These are phyloP conservation scores for Lagenidium sp. DNA, from an alignment of 352 stramenopile genomes.

Conservation along the genomic window DNA sequence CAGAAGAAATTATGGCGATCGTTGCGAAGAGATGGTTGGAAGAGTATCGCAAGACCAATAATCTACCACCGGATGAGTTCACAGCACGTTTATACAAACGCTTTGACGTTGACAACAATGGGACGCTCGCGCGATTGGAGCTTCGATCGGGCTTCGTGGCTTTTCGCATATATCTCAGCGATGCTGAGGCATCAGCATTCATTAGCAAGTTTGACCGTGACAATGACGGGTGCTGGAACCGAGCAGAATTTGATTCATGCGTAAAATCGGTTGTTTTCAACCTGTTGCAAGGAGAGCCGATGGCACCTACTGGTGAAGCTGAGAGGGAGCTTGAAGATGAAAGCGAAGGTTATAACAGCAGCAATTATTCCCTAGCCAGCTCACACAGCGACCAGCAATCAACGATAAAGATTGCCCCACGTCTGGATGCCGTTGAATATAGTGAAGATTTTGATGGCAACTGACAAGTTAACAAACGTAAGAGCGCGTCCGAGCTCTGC, in stretches of 20 bases:
- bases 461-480: no score
- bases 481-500: no score
- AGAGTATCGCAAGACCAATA: slow-evolving; percentile 7
- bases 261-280: slow-evolving; percentile 28
- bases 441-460: no score
- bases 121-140: slow-evolving; percentile 40
- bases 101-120: slow-evolving; percentile 58
- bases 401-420: no score
- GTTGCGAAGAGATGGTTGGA: slow-evolving; percentile 23
- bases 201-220: slow-evolving; percentile 49
- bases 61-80: slow-evolving; percentile 10
- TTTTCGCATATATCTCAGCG: slow-evolving; percentile 28
- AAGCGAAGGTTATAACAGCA: no score
- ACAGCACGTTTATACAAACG: slow-evolving; percentile 23
- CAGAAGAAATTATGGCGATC: slow-evolving; percentile 45
- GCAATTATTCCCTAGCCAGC: no score
- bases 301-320: not conserved
- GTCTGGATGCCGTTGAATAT: no score
- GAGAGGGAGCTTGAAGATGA: no score
- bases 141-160: slow-evolving; percentile 31
- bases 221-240: slow-evolving; percentile 40
- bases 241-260: slow-evolving; percentile 35
- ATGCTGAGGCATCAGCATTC: slow-evolving; percentile 29
- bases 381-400: no score
- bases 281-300: no score